Percentiles rank a stretch among this genome's conserved stretches.
Conservation (phyloP, 257 asterid genomes). For the Primulina huaijiensis region DNA sequence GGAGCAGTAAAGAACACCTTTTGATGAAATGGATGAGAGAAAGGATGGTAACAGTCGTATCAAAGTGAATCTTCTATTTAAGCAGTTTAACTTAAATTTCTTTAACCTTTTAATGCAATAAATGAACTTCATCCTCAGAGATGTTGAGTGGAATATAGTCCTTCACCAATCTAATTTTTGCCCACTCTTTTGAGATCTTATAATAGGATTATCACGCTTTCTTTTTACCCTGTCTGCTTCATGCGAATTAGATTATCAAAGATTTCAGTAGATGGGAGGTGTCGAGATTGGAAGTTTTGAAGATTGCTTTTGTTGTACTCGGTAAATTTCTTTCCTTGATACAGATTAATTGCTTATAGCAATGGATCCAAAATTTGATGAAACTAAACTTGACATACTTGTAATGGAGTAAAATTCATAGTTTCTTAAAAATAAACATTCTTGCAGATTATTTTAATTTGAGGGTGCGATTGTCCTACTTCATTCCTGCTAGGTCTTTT, state of each 20-base stretch:
- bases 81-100: neutral
- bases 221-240: neutral
- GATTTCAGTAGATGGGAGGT: constrained; percentile 45
- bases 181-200: neutral
- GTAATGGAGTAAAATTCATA: neutral
- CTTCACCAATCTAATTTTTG: neutral
- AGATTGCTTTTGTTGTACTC: constrained; percentile 37
- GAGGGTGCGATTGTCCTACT: neutral
- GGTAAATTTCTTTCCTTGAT: constrained; percentile 41
- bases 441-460: neutral
- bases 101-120: neutral
- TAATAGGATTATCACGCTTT: neutral
- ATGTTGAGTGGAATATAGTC: neutral
- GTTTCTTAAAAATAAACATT: too few relatives aligned
- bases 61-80: neutral
- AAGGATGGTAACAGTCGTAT: neutral
- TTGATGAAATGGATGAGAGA: too few relatives aligned
- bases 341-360: neutral
- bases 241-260: constrained; percentile 42
- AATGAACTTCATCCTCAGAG: neutral
- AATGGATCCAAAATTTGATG: neutral
- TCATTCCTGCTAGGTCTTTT: neutral
- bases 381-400: neutral
- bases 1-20: neutral
- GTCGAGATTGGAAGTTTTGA: constrained; percentile 40